Evolutionary conservation across 441 rosid genomes (phyloP), one percentile per base, ranked within the genome.

Genomic region (Macaranga tanarius): DNA sequence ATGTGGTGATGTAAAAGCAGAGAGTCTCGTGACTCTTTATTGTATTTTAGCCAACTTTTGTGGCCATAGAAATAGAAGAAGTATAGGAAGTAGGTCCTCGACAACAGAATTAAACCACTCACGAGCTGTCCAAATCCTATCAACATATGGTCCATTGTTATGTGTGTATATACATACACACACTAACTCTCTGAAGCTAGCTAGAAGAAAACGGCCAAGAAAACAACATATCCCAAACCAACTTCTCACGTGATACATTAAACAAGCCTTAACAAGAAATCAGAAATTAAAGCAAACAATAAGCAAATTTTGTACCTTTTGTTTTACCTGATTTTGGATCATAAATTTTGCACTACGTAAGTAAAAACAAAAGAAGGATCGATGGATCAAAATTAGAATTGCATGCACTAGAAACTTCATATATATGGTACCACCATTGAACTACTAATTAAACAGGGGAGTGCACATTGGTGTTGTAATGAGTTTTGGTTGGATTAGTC

Each of bases 1-100:
- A 20, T 47, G 4, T 25, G 73, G 56, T 72, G 76, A 71, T 58
- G 77, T 79, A 78, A 26, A 69, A 56, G 12, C 12, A 63, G 59
- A 73, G 74, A 68, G 68, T 82, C 97, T 79, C 95, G 97, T 92
- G 97, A 90, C 85, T 76, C 86, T 85, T 26, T 4, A 57, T 87
- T 92, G 97, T 90, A 85, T 82, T 77, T 83, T 87, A 79, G 94
- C 82, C 78, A 66, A 55, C 48, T 74, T 34, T 78, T 78, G 87
- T 84, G 90, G 86, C 79, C 80, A 79, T 68, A 44, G 80, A 76
- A 80, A 65, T 68, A 60, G 16, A 48, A 42, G 47, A 34, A 34
- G 38, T 5, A 45, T 12, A 11, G 19, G 72, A 72, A 62, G 70
- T 56, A 52, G 81, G 73, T 56, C 70, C 65, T 10, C 68, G 52